Base-by-base conservation (phyloP, 2,329 filamentous ascomycete species). In the Fusarium incarnatum region DNA sequence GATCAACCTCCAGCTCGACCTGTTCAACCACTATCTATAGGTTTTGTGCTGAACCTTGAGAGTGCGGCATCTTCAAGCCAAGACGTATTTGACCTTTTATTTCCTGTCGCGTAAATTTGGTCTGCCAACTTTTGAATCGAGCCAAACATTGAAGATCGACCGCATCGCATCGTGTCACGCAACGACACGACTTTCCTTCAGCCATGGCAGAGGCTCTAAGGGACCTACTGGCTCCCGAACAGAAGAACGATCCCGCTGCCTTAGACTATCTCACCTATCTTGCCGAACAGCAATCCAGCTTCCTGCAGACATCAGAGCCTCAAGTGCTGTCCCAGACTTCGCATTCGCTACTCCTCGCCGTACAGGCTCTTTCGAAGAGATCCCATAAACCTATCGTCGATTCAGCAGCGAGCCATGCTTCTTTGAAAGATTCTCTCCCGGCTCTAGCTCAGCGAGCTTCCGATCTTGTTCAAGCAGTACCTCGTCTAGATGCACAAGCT, bases 331-430 rank as follows among this genome's bases (percentile, higher is more conserved):
- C 91, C 1, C 93, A 98, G 75, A 87, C 90, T 58, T 91, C 92
- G 6, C 94, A 98, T 67, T 92, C 93, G 0, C 87, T 92, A 42
- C 87, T 95, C 16, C 88, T 97, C 42, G 93, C 94, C 1, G 86
- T 98, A 2, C 96, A 99, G 78, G 88, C 89, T 0, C 88, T 98
- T 52, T 95, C 94, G 10, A 97, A 97, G 74, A 92, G 93, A 72
- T 97, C 94, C 1, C 91, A 98, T 80, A 93, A 91, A 77, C 86
- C 91, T 20, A 90, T 98, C 70, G 94, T 98, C 73, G 86, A 90
- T 56, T 96, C 95, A 6, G 90, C 93, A 23, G 87, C 89, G 72
- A 91, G 92, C 73, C 90, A 98, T 75, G 87, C 88, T n/a, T 89
- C 89, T 12, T 86, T 98, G 10, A 85, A 85, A 52, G 84, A 86